These are phyloP conservation scores for Aureobasidium sp. DNA, from an alignment of 2,329 filamentous ascomycete genomes.

Conservation along the genomic window DNA sequence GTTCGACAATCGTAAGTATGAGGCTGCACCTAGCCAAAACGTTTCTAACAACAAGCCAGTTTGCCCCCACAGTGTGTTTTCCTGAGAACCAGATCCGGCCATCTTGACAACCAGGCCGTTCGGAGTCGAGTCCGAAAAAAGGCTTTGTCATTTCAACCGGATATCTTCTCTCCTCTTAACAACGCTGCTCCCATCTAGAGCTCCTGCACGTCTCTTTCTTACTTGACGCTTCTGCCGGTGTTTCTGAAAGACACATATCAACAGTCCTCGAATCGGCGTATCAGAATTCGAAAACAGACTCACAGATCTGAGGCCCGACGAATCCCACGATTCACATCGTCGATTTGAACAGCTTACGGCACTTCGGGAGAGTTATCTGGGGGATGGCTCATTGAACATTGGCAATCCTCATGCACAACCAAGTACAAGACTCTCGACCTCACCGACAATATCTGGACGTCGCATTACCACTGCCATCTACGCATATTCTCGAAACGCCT, in stretches of 20 bases:
- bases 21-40: not conserved
- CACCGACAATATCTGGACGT: not conserved
- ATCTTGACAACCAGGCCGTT: not conserved
- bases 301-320: not conserved
- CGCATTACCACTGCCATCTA: not conserved
- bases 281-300: not conserved
- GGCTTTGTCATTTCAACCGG: conserved; percentile 11
- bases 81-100: not conserved
- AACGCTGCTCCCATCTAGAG: not conserved
- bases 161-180: not conserved
- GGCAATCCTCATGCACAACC: not conserved
- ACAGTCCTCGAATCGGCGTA: not conserved
- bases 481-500: not conserved
- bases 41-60: not conserved
- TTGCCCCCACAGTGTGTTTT: not conserved
- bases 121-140: conserved; percentile 5
- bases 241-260: not conserved
- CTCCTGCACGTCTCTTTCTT: not conserved
- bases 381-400: not conserved
- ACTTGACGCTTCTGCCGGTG: not conserved
- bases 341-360: conserved; percentile 6
- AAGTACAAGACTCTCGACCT: not conserved
- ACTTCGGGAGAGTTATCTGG: not conserved
- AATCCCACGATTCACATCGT: conserved; percentile 8
- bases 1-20: not conserved